These are phyloP conservation scores for Kurtzmaniella natalensis DNA, from an alignment of 1,139 yeast genomes.

Conservation along the genomic window DNA sequence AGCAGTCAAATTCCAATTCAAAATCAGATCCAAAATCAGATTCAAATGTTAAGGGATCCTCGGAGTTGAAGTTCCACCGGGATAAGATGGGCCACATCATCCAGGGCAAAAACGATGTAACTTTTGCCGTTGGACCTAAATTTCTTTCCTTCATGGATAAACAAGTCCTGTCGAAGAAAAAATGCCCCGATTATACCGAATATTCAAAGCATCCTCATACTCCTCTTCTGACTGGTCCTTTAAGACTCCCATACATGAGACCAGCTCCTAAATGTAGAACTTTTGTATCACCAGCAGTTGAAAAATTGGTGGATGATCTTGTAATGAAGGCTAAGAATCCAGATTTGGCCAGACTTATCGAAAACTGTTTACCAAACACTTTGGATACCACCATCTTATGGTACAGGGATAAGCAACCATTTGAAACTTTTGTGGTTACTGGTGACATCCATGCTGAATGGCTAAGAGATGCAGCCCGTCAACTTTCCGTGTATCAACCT, in stretches of 20 bases:
- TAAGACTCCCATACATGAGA: slow-evolving; percentile 66
- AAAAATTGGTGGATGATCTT: slow-evolving; percentile 53
- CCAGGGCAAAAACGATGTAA: not conserved
- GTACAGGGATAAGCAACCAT: slow-evolving; percentile 37
- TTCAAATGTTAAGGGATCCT: no score
- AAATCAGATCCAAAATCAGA: no score
- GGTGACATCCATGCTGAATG: slow-evolving; percentile 93
- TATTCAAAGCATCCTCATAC: slow-evolving; percentile 40
- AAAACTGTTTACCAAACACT: slow-evolving; percentile 84
- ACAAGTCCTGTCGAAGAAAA: slow-evolving; percentile 9
- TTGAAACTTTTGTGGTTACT: slow-evolving; percentile 59
- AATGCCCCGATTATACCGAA: slow-evolving; percentile 40
- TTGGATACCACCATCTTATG: slow-evolving; percentile 82
- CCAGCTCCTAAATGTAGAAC: slow-evolving; percentile 73
- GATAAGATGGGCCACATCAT: slow-evolving; percentile 1
- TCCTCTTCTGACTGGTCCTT: slow-evolving; percentile 47
- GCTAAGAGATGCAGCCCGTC: slow-evolving; percentile 83
- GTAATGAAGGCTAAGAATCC: slow-evolving; percentile 46
- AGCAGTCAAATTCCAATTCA: no score
- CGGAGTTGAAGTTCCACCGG: not conserved
- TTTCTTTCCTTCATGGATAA: slow-evolving; percentile 18
- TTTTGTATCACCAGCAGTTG: slow-evolving; percentile 60
- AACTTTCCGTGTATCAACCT: slow-evolving; percentile 70
- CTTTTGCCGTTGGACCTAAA: slow-evolving; percentile 12
- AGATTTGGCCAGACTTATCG: slow-evolving; percentile 72